Conservation (phyloP, 176 grass and related monocot genomes). For the Secale cereale region DNA sequence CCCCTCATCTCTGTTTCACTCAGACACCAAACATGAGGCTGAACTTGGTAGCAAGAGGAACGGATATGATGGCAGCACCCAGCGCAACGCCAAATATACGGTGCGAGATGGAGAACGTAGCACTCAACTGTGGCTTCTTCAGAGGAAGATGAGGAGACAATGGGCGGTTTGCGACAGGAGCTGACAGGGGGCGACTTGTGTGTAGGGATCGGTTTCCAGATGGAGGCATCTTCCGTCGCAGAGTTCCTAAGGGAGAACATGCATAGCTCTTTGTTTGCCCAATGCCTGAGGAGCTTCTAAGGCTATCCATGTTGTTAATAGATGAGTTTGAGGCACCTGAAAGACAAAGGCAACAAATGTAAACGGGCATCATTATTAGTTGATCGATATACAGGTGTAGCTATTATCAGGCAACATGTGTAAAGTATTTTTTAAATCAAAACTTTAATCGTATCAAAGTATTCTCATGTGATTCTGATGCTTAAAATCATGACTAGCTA, state of each 20-base stretch:
- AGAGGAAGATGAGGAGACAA: constrained; percentile 75
- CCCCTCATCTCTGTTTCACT: constrained; percentile 2
- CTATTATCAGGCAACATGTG: too few species aligned
- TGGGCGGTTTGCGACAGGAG: constrained; percentile 61
- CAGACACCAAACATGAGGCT: constrained; percentile 61
- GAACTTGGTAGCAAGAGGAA: constrained; percentile 62
- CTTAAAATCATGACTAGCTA: too few species aligned
- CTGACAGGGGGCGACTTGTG: constrained; percentile 25
- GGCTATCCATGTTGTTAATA: not conserved
- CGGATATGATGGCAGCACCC: constrained; percentile 48
- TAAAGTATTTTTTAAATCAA: too few species aligned
- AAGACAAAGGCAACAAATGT: not conserved
- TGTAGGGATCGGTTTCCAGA: constrained; percentile 38
- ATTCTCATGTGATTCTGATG: too few species aligned
- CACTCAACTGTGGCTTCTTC: constrained; percentile 80
- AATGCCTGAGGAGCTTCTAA: constrained; percentile 5
- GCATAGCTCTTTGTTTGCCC: constrained; percentile 23
- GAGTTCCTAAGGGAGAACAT: constrained; percentile 23
- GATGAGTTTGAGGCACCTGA: constrained; percentile 30
- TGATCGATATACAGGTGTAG: too few species aligned
- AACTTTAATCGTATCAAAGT: too few species aligned
- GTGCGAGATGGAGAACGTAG: constrained; percentile 76
- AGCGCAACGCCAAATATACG: constrained; percentile 61
- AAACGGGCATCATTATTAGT: too few species aligned
- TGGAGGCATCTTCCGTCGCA: constrained; percentile 14